Conservation (phyloP, 495 filamentous ascomycete species). For the Penicillium parvum region DNA sequence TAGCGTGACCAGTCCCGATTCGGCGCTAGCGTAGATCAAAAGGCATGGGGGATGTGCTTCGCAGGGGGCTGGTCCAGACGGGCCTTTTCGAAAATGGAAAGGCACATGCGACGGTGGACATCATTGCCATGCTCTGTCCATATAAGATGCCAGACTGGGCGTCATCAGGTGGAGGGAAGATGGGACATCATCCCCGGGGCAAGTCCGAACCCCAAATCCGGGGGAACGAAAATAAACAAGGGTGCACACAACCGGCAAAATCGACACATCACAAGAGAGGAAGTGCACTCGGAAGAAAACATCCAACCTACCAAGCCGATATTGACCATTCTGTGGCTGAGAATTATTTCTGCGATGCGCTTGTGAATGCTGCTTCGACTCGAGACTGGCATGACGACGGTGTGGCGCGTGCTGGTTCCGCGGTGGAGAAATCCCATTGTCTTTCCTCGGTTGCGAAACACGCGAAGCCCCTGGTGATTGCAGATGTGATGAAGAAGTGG, state of each 20-base stretch:
- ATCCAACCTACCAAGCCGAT: slow-evolving; percentile 30
- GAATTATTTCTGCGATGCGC: slow-evolving; percentile 23
- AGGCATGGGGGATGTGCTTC: no score
- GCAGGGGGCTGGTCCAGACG: no score
- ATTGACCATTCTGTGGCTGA: slow-evolving; percentile 20
- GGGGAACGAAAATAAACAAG: slow-evolving; percentile 18
- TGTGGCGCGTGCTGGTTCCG: slow-evolving; percentile 16
- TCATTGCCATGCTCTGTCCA: no score
- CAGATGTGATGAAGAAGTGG: slow-evolving; percentile 15
- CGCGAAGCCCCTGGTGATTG: slow-evolving; percentile 10
- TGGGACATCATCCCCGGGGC: slow-evolving; percentile 24
- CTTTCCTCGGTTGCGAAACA: no score
- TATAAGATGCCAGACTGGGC: no score
- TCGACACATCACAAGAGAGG: slow-evolving; percentile 3
- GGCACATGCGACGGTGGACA: no score
- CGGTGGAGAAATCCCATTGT: slow-evolving; percentile 17
- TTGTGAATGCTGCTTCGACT: slow-evolving; percentile 18
- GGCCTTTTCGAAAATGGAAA: no score
- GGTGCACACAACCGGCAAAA: slow-evolving; percentile 1
- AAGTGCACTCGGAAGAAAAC: neutral
- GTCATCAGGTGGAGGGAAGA: slow-evolving; percentile 16
- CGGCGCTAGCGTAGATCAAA: no score
- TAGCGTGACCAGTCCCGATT: no score
- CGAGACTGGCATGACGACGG: slow-evolving; percentile 23
- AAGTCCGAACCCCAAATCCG: slow-evolving; percentile 26